Evolutionary conservation across 148 eudicot genomes (phyloP), one percentile per base, ranked within the genome.

Genomic region (Fallopia convolvulus): DNA sequence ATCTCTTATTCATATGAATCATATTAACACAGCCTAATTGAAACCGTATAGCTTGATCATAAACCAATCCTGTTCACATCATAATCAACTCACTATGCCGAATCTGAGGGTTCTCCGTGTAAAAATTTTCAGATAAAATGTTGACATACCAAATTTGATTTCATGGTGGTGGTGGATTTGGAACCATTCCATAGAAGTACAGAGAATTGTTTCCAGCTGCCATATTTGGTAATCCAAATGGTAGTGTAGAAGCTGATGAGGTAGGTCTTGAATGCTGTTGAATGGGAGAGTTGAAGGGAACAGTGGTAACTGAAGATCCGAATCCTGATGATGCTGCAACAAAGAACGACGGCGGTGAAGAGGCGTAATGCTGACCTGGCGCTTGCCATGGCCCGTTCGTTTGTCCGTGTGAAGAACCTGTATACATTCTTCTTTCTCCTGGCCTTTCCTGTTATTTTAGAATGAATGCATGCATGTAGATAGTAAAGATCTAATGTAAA

Each of bases 251-350:
- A 78, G 77, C 75, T 18, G 49, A n/a, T 49, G 61, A 74, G 63
- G 40, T 52, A 1, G 77, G 48, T 48, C 55, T 73, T 48, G 75
- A 73, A 73, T 13, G 55, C 11, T 47, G 55, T 21, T 47, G 63
- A 78, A 75, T 75, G 70, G 81, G 73, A 74, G 58, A 40, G 65
- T 77, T 30, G 6, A 74, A 50, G 73, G 74, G 66, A 75, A 79
- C 26, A 70, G 70, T 72, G 78, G 74, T 80, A 74, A 68, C 77
- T 48, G 85, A 78, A 73, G 83, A 70, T 65, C 83, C 75, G 92
- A 89, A 89, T 92, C 97, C 97, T 92, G 97, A 92, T 92, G 94
- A 90, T 90, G 97, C 97, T 92, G 97, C 97, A 70, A 78, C 80
- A 61, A 88, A 81, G 61, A 79, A 81, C 55, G 83, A 60, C 17